Evolutionary conservation across 2,329 filamentous ascomycete genomes (phyloP).

Genomic region (Penicillium sclerotiorum): DNA sequence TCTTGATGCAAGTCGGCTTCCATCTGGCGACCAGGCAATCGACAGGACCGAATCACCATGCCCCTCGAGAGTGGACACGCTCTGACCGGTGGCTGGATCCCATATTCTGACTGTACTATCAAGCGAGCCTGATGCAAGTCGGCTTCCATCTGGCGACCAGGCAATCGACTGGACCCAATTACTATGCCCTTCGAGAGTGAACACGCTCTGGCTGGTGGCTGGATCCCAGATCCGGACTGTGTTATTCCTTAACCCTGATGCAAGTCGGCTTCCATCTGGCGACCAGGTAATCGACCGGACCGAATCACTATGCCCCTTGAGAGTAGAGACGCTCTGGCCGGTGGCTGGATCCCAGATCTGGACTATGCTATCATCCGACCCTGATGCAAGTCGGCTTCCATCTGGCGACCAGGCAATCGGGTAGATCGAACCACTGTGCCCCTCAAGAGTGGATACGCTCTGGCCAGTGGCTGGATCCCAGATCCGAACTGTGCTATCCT

Average conservation of each 20-base stretch:
- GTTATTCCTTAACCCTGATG: constrained; percentile 25
- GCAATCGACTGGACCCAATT: constrained; percentile 1
- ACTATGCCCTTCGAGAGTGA: constrained; percentile 8
- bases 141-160: constrained; percentile 13
- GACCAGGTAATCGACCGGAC: constrained; percentile 27
- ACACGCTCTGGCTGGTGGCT: background rate
- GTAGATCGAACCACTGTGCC: no score
- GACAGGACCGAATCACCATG: background rate
- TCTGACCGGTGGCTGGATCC: background rate
- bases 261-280: constrained; percentile 23
- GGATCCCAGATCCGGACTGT: constrained; percentile 17
- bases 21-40: no score
- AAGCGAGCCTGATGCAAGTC: constrained; percentile 3
- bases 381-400: constrained; percentile 25
- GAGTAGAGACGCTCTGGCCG: constrained; percentile 16
- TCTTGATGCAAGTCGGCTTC: no score
- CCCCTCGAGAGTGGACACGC: background rate
- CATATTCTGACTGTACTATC: background rate
- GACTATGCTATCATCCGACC: no score
- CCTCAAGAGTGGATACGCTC: constrained; percentile 25
- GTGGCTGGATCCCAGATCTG: constrained; percentile 7
- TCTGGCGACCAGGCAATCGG: constrained; percentile 30
- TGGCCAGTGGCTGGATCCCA: no score
- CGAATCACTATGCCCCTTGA: constrained; percentile 14
- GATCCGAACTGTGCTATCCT: background rate